Conservation (phyloP, 148 eudicot species). For the Arbutus unedo region DNA sequence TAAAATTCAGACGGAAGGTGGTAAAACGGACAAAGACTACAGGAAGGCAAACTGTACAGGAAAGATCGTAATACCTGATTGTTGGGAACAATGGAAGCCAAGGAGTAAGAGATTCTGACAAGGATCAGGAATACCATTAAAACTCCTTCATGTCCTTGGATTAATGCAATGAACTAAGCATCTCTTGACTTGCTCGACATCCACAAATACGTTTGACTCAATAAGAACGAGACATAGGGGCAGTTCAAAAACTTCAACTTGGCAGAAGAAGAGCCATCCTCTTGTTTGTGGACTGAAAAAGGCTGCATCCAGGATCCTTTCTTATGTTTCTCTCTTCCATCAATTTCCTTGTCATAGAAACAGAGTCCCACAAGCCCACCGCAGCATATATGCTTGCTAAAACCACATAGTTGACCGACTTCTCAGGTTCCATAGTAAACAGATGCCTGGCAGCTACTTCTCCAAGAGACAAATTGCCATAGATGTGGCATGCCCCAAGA, state of each 20-base stretch:
- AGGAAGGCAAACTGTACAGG: background rate
- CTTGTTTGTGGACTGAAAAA: background rate
- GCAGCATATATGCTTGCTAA: slow-evolving; percentile 25
- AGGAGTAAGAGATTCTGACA: background rate
- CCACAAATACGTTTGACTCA: background rate
- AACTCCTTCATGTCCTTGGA: background rate
- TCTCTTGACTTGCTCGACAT: background rate
- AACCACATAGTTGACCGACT: slow-evolving; percentile 24
- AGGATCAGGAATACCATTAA: background rate
- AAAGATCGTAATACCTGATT: background rate
- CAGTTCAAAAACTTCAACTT: slow-evolving; percentile 5
- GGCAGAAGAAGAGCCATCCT: slow-evolving; percentile 7
- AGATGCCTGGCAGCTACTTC: slow-evolving; percentile 21
- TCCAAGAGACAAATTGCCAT: slow-evolving; percentile 18
- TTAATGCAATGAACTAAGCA: background rate
- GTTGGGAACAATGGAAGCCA: background rate
- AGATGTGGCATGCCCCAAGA: slow-evolving; percentile 20
- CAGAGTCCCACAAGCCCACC: slow-evolving; percentile 20
- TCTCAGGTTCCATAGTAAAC: slow-evolving; percentile 19
- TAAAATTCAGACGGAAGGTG: background rate
- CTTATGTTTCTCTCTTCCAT: slow-evolving; percentile 15
- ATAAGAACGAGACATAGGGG: background rate
- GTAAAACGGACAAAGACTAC: background rate
- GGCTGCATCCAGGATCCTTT: slow-evolving; percentile 18
- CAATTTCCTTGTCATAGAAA: slow-evolving; percentile 6